These are phyloP conservation scores for Collybiopsis confluens DNA, from an alignment of 768 basidiomycete genomes.

Conservation along the genomic window DNA sequence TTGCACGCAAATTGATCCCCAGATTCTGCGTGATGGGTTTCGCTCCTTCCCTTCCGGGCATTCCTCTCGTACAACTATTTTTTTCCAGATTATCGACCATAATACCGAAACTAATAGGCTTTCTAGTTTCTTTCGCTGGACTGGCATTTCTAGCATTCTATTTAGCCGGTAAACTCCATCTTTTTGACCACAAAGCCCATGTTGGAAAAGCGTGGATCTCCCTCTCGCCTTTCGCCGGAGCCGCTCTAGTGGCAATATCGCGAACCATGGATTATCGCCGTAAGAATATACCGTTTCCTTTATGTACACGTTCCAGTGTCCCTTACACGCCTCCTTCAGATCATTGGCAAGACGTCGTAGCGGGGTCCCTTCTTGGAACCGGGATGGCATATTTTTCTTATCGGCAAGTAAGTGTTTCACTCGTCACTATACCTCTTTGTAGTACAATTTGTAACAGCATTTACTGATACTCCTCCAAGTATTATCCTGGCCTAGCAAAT, in stretches of 20 bases:
- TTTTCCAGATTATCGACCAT: background rate
- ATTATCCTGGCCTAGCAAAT: conserved; percentile 65
- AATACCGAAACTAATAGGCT: conserved; percentile 7
- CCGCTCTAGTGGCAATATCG: conserved; percentile 74
- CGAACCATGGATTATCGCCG: conserved; percentile 92
- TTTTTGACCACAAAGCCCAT: conserved; percentile 81
- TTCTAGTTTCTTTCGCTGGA: conserved; percentile 85
- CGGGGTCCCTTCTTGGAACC: conserved; percentile 74
- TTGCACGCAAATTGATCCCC: conserved; percentile 66
- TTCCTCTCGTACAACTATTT: conserved; percentile 61
- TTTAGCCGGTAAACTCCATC: conserved; percentile 86
- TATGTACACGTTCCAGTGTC: conserved; percentile 3
- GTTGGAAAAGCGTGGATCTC: conserved; percentile 81
- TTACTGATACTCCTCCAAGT: conserved; percentile 20
- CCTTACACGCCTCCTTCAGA: conserved; percentile 37
- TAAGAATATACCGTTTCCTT: conserved; percentile 22
- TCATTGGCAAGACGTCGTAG: conserved; percentile 89
- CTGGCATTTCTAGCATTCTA: conserved; percentile 87
- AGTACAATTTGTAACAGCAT: background rate
- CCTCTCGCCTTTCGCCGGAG: conserved; percentile 71
- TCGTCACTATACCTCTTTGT: background rate
- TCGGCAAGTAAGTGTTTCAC: conserved; percentile 38
- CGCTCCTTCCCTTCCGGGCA: conserved; percentile 92
- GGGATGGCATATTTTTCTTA: conserved; percentile 70
- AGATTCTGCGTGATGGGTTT: conserved; percentile 75